A percentile compares a stretch with the other conserved stretches of the same genome.
These are phyloP conservation scores for Monosporascus sp. DNA, from an alignment of 2,329 filamentous ascomycete species.

Conservation along the genomic window DNA sequence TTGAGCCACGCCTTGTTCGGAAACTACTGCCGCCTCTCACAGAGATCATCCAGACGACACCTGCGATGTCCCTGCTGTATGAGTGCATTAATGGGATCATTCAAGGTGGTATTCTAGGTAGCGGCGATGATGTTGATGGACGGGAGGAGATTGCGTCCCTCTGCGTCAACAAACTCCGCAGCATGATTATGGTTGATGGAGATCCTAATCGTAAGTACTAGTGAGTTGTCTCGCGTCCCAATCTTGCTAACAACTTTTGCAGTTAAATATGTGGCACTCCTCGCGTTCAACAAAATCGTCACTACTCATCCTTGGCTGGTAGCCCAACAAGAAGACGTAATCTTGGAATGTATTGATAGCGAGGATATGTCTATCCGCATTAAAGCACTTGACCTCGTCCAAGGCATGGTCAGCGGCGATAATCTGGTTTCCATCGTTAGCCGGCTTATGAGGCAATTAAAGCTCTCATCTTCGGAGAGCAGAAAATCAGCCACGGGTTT, in stretches of 20 bases:
- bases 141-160: constrained; percentile 88
- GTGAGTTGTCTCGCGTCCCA: constrained; percentile 6
- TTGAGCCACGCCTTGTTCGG: constrained; percentile 85
- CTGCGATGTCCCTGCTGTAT: constrained; percentile 96
- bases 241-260: constrained; percentile 8
- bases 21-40: constrained; percentile 89
- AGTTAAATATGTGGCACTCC: constrained; percentile 96
- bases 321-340: constrained; percentile 89
- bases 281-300: constrained; percentile 95
- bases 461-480: constrained; percentile 54
- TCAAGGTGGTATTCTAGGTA: constrained; percentile 87
- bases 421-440: constrained; percentile 81
- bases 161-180: constrained; percentile 86
- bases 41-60: constrained; percentile 87
- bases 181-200: constrained; percentile 89
- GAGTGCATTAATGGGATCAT: constrained; percentile 99
- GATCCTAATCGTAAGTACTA: constrained; percentile 77
- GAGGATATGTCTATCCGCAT: constrained; percentile 92
- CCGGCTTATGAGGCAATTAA: constrained; percentile 81
- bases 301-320: constrained; percentile 83
- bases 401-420: constrained; percentile 87
- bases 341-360: constrained; percentile 93
- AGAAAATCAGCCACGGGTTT: constrained; percentile 41
- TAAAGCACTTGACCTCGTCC: constrained; percentile 84
- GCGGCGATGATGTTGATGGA: constrained; percentile 71